These are phyloP conservation scores for Metschnikowia lachancei DNA, from an alignment of 805 yeast species.

Conservation along the genomic window DNA sequence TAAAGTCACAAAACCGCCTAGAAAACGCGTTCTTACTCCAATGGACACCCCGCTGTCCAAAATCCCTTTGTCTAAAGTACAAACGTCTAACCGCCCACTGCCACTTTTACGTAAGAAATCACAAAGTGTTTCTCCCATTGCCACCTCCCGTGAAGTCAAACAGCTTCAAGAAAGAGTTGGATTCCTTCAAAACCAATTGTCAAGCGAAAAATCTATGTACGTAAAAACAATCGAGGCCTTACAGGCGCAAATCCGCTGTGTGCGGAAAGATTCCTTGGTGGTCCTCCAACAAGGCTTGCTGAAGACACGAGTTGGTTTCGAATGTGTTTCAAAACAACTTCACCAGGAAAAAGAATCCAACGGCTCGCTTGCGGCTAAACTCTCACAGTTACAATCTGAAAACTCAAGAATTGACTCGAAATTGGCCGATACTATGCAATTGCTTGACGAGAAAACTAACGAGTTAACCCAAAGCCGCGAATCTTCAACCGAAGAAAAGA, in stretches of 20 bases:
- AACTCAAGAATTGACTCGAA: neutral
- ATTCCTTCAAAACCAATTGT: conserved; percentile 1
- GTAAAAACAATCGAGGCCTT: neutral
- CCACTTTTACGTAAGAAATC: neutral
- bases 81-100: neutral
- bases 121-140: neutral
- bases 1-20: conserved; percentile 1
- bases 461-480: neutral
- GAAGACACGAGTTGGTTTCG: conserved; percentile 1
- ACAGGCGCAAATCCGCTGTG: neutral
- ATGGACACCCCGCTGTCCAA: neutral
- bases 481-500: neutral
- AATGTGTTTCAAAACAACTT: neutral
- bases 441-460: neutral
- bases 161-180: neutral
- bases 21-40: neutral
- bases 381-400: neutral
- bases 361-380: neutral
- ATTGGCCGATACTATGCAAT: neutral
- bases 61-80: too few species aligned
- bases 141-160: neutral
- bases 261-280: neutral
- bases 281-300: neutral
- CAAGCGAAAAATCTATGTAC: neutral
- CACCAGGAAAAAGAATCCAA: neutral